Base-by-base conservation (phyloP, 805 yeast genomes). In the Tetrapisispora nanseiensis region DNA sequence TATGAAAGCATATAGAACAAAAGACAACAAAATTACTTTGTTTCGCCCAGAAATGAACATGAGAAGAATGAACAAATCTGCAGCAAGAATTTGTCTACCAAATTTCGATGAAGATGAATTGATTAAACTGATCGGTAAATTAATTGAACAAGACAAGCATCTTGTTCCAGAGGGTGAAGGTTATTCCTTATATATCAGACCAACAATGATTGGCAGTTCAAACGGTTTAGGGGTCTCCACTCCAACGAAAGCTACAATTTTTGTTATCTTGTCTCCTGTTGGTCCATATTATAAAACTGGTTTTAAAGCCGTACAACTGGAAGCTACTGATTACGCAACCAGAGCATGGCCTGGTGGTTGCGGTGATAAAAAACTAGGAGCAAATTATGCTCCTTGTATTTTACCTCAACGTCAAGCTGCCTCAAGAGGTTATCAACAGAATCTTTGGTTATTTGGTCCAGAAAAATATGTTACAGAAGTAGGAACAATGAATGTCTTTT, bases 321-420 rank as follows among this genome's bases (percentile, higher is more conserved):
- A 90, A 69, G 97, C 97, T 51, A 89, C 96, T 28, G 95, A 86
- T 61, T 80, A 85, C 55, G 95, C 95, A 39, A 89, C 89, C 27
- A 84, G 98, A 71, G 97, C 98, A 24, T 90, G 97, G 97, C 97
- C 97, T 61, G 95, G 95, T 58, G 98, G 97, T 65, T 87, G 80
- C 55, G 98, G 98, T 67, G 83, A 90, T 76, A 82, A 78, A 66
- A 90, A 90, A 68, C 77, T 90, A 57, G 98, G 98, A 66, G 97
- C 95, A 47, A 90, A 90, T 72, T 90, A 90, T 61, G 98, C 97
- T 35, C 97, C 97, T 48, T 85, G 96, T 64, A 78, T 89, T 57
- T 72, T 75, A 61, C 97, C 97, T 26, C 96, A 86, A 69, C 70
- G 75, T 54, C 82, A 85, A 68, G 96, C 97, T 40, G 95, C 95